Base-by-base conservation (phyloP, 2,329 filamentous ascomycete species). In the Phialophora tarda region DNA sequence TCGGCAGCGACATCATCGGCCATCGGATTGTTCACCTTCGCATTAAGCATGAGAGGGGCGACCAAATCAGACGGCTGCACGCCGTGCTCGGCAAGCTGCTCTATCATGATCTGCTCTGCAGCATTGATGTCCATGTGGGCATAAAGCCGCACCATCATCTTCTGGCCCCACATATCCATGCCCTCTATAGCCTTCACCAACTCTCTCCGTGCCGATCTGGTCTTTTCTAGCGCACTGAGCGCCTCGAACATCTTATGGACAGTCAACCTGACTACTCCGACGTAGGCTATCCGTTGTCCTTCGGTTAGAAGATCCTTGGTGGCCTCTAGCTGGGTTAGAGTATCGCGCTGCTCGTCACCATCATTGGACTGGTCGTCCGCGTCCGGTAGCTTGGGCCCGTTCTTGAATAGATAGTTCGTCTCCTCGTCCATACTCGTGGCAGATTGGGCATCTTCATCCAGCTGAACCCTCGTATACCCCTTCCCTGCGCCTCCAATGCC, bases 391-490 rank as follows among this genome's bases (percentile, higher is more conserved):
- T 82, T 84, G 62, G 83, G 84, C 14, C 84, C 79, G 66, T 92
- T 89, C 71, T 92, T 94, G 82, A 99, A 99, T 2, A 99, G 84
- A 77, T 99, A 99, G 63, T 93, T 89, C 0, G 95, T 99, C 74
- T 98, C 94, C 65, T 99, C 95, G 76, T 99, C 95, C 88, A 99
- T 88, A 80, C 94, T 98, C 3, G 93, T 99, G 57, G 91, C 91
- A 30, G 93, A 97, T 76, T 96, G 88, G 14, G 89, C 93, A 78
- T 99, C 95, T 70, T 99, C 95, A 73, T 99, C 95, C 73, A 97
- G 85, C 69, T 96, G 87, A n/a, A 99, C 92, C 57, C 93, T 86
- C 0, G 95, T 99, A 77, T 99, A 99, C 4, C 95, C 95, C 78
- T 93, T 97, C 26, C 94, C 93, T 0, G 97, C 84, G 14, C 89